Base-by-base conservation (phyloP, 1,284 basidiomycete genomes). In the Moesziomyces sp. region DNA sequence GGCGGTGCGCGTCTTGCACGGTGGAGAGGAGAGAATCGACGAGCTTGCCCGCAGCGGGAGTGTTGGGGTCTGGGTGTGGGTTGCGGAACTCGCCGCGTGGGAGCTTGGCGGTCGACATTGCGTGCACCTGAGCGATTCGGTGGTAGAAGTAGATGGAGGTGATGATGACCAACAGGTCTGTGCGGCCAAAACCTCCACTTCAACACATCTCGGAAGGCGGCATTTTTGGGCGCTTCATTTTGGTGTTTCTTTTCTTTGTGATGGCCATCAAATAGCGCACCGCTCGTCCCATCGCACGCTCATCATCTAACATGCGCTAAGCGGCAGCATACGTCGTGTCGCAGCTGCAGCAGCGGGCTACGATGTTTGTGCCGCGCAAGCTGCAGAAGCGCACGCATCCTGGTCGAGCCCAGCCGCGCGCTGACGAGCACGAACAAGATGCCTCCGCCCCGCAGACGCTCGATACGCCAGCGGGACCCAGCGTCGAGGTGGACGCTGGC, bases 281-380 rank as follows among this genome's bases (percentile, higher is more conserved):
- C 38, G 13, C 16, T 40, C 38, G n/a, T 16, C 18, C 38, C 38
- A 4, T 34, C 30, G 10, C 30, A 40, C 38, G 16, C 14, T 18
- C 38, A 18, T 18, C 38, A 18, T 18, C 16, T 5, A 40, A 7
- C 16, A 40, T 40, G 38, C 16, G 38, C 38, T 40, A 14, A 18
- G 18, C 16, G 16, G 38, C 38, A 8, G 26, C 16, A 14, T 38
- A 14, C 14, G 13, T 38, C 3, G 13, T 1, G 14, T 6, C 35
- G 7, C 3, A 38, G 35, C 14, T 5, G 35, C 35, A 38, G 11
- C 13, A 16, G 35, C 16, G 13, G 35, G 13, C 8, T 7, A 21
- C 43, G 5, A 69, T 69, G 66, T 69, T 69, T 26, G 24, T 69
- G 46, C 66, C 66, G 16, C 59, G 66, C 19, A 69, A 69, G 49